Evolutionary conservation across 768 basidiomycete genomes (phyloP), one percentile per base, ranked within the genome.

Genomic region (Trametes meyenii): DNA sequence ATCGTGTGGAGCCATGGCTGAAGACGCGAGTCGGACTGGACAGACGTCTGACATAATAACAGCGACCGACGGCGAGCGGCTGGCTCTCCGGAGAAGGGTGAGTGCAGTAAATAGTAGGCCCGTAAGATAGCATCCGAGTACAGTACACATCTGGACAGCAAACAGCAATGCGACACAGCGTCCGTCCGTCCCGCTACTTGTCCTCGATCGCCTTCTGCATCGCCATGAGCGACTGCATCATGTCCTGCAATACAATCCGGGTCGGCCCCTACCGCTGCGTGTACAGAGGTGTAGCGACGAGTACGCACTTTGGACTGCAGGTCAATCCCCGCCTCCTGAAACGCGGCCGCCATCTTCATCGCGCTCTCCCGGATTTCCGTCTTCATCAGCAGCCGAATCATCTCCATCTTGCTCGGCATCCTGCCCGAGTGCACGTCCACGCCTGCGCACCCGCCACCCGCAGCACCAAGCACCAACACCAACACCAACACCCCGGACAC

Each of bases 331-430:
- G 62, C 62, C 26, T 59, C 62, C 38, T 64, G 58, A 40, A 64
- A 56, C n/a, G 62, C 58, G 4, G 52, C 43, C 19, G 54, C 62
- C 58, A 64, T 60, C 52, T 60, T 60, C 62, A 60, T 56, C 24
- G 62, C 62, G 44, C 62, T 59, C 49, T 64, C 62, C 17, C 62
- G 58, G 1, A 64, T 50, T 4, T 64, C 62, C 50, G 57, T 19
- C 58, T 60, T 59, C 58, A 64, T 64, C 2, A 64, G 43, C 35
- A 64, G 50, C 35, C 53, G 29, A 2, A 64, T 26, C 58, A 64
- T 64, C 3, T 59, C 62, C 62, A 64, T 59, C 58, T 64, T 64
- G 43, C 58, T 60, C n/a, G 62, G 62, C 52, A 64, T 52, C 38
- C 56, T 42, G n/a, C 62, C 62, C 29, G 62, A 55, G 14, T 44